Percentiles rank a stretch among this genome's conserved stretches.
phyloP scores from a whole-genome alignment of 805 yeast genomes.

The Lipomyces yamanashiensis region DNA sequence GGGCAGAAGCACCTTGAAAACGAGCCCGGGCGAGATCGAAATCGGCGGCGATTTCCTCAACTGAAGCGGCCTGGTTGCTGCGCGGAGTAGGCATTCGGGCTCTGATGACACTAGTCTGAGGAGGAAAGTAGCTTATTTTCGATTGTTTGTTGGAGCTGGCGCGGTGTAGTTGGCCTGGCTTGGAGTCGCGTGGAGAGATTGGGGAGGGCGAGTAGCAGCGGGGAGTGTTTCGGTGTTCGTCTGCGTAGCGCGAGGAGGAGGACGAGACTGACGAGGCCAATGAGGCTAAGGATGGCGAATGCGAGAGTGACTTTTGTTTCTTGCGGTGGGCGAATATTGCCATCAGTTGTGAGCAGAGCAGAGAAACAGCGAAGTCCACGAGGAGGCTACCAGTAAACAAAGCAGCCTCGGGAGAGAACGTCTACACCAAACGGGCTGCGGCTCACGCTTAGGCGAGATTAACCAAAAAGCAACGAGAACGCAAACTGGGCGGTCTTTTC shows the following conservation, averaged over 20 bases:
- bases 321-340: neutral
- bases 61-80: neutral
- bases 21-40: constrained; percentile 3
- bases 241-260: constrained; percentile 7
- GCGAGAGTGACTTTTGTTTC: neutral
- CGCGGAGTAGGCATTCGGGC: constrained; percentile 36
- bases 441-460: no score
- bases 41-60: neutral
- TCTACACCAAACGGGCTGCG: no score
- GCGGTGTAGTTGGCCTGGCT: neutral
- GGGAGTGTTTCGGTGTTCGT: constrained; percentile 1
- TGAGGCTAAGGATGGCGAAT: neutral
- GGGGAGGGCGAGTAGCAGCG: neutral
- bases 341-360: no score
- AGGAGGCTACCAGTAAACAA: no score
- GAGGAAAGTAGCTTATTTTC: constrained; percentile 31
- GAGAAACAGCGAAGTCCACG: no score
- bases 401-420: no score
- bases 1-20: neutral
- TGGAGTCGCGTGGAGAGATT: neutral
- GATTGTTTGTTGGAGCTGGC: constrained; percentile 2
- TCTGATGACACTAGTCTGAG: constrained; percentile 29
- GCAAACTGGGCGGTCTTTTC: no score
- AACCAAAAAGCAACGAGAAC: no score
- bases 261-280: constrained; percentile 2